Evolutionary conservation across 306 rosid genomes (phyloP).

Genomic region (Carpinus viminea): DNA sequence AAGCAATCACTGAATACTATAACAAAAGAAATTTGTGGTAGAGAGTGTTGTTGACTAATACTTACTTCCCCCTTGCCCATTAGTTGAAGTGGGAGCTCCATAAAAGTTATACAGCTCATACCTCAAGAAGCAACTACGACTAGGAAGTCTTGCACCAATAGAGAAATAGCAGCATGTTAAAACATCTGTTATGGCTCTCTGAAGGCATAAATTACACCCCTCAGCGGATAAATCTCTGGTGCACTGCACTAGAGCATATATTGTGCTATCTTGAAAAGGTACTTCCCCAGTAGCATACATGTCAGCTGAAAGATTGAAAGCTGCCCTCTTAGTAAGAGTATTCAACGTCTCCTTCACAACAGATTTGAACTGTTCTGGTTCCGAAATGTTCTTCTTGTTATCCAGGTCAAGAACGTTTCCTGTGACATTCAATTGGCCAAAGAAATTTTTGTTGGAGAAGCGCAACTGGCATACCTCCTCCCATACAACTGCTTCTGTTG

Average conservation of each 20-base stretch:
- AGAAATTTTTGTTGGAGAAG: slow-evolving; percentile 49
- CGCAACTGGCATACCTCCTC: slow-evolving; percentile 57
- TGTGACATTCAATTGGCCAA: slow-evolving; percentile 36
- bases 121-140: slow-evolving; percentile 61
- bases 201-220: slow-evolving; percentile 49
- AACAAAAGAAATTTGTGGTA: not conserved
- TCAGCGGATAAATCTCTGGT: slow-evolving; percentile 49
- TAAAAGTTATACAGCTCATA: slow-evolving; percentile 61
- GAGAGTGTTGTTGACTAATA: not conserved
- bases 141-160: slow-evolving; percentile 58
- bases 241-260: slow-evolving; percentile 66
- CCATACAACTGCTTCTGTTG: slow-evolving; percentile 52
- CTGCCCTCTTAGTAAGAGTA: slow-evolving; percentile 36
- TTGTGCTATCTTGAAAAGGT: slow-evolving; percentile 26
- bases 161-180: slow-evolving; percentile 39
- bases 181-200: slow-evolving; percentile 39
- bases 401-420: slow-evolving; percentile 28
- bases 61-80: slow-evolving; percentile 34
- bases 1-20: not conserved
- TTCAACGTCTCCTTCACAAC: slow-evolving; percentile 38
- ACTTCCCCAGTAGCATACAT: slow-evolving; percentile 47
- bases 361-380: slow-evolving; percentile 34
- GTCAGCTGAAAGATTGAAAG: slow-evolving; percentile 37
- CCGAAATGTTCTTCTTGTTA: slow-evolving; percentile 32
- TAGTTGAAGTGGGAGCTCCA: slow-evolving; percentile 19